phyloP scores from a whole-genome alignment of 73 alveolate species.

The Blepharisma stoltei region DNA sequence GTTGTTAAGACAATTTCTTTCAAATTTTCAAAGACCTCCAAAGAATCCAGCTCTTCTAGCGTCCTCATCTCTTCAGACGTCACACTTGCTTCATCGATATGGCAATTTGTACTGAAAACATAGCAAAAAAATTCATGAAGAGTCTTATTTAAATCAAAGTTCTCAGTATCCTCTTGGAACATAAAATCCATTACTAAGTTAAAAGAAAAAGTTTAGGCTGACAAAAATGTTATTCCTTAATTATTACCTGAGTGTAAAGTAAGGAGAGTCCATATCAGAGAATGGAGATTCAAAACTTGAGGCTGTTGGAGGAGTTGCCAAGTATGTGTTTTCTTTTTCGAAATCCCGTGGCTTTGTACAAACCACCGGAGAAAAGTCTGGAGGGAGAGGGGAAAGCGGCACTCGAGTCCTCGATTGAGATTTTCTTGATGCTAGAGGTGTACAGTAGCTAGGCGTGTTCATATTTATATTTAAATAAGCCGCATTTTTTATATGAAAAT shows the following conservation, averaged over 20 bases:
- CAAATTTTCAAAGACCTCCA: constrained; percentile 20
- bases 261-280: constrained; percentile 27
- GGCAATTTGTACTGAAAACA: constrained; percentile 1
- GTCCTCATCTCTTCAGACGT: constrained; percentile 1
- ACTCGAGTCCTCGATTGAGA: not conserved
- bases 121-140: not conserved
- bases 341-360: not conserved
- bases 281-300: constrained; percentile 24
- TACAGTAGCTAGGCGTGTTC: constrained; percentile 13
- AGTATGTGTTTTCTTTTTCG: constrained; percentile 18
- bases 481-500: no score
- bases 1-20: not conserved
- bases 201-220: no score
- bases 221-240: no score
- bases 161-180: no score
- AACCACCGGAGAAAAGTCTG: constrained; percentile 12
- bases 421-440: constrained; percentile 1
- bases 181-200: no score
- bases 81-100: constrained; percentile 17
- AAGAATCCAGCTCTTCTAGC: constrained; percentile 15
- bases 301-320: constrained; percentile 25
- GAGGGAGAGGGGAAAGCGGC: constrained; percentile 14
- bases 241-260: constrained; percentile 27
- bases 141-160: no score
- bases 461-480: not conserved